These are phyloP conservation scores for Cyberlindnera bimundalis DNA, from an alignment of 805 yeast genomes.

Conservation along the genomic window DNA sequence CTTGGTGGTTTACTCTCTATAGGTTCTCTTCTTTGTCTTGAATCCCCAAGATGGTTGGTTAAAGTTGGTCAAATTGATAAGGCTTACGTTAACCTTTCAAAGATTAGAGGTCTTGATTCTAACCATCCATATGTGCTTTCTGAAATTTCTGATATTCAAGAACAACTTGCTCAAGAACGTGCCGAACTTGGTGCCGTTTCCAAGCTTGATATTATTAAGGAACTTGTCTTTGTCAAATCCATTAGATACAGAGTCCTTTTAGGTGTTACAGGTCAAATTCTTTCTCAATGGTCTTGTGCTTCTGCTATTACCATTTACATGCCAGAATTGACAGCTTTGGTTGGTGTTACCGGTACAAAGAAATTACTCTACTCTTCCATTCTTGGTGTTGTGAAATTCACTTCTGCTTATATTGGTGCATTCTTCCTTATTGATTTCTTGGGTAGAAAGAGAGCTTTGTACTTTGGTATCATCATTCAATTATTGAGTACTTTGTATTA, in stretches of 20 bases:
- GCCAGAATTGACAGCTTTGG: slow-evolving; percentile 46
- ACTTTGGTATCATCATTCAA: slow-evolving; percentile 47
- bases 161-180: slow-evolving; percentile 40
- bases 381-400: slow-evolving; percentile 51
- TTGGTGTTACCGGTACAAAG: slow-evolving; percentile 41
- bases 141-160: slow-evolving; percentile 50
- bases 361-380: slow-evolving; percentile 47
- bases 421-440: slow-evolving; percentile 51
- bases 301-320: slow-evolving; percentile 55
- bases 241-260: slow-evolving; percentile 44
- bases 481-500: slow-evolving; percentile 40
- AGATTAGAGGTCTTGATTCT: slow-evolving; percentile 40
- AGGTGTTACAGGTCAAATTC: slow-evolving; percentile 41
- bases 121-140: slow-evolving; percentile 46
- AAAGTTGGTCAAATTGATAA: slow-evolving; percentile 38
- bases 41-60: slow-evolving; percentile 47
- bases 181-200: slow-evolving; percentile 27
- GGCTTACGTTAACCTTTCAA: slow-evolving; percentile 38
- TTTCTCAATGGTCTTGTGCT: slow-evolving; percentile 61
- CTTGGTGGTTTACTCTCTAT: slow-evolving; percentile 44
- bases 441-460: slow-evolving; percentile 49
- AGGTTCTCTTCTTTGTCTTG: slow-evolving; percentile 42
- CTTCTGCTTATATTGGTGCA: slow-evolving; percentile 46
- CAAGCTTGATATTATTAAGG: slow-evolving; percentile 29
- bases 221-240: slow-evolving; percentile 36